These are phyloP conservation scores for Carex littledalei DNA, from an alignment of 176 grass and related monocot genomes.

Conservation along the genomic window DNA sequence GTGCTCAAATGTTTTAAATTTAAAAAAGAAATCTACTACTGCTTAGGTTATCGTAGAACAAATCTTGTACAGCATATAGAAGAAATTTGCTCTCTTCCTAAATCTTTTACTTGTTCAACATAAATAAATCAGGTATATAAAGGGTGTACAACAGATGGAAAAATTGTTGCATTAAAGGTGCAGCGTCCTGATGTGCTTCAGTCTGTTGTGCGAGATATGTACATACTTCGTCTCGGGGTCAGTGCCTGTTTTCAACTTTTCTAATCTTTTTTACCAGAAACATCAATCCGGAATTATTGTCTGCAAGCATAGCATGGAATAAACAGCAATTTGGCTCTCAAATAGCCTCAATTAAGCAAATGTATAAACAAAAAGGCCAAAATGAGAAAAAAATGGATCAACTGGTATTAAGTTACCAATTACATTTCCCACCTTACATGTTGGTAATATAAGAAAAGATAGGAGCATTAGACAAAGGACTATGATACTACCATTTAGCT, in stretches of 20 bases:
- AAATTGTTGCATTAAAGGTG: conserved; percentile 85
- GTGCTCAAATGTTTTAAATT: background rate
- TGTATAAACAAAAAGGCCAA: background rate
- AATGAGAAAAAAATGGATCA: background rate
- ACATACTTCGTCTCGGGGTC: conserved; percentile 87
- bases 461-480: background rate
- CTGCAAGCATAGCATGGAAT: background rate
- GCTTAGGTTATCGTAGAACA: background rate
- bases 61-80: background rate
- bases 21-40: background rate
- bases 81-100: conserved; percentile 8
- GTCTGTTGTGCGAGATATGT: conserved; percentile 72
- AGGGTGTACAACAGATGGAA: conserved; percentile 64
- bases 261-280: background rate
- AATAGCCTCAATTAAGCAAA: background rate
- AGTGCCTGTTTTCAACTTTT: conserved; percentile 25
- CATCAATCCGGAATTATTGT: background rate
- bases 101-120: conserved; percentile 3
- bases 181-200: conserved; percentile 79
- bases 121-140: conserved; percentile 59
- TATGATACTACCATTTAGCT: background rate
- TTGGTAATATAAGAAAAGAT: background rate
- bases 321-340: background rate
- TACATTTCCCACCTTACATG: background rate
- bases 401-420: background rate